Evolutionary conservation across 2,329 filamentous ascomycete genomes (phyloP), one percentile per base, ranked within the genome.

Genomic region (Seiridium cupressi): DNA sequence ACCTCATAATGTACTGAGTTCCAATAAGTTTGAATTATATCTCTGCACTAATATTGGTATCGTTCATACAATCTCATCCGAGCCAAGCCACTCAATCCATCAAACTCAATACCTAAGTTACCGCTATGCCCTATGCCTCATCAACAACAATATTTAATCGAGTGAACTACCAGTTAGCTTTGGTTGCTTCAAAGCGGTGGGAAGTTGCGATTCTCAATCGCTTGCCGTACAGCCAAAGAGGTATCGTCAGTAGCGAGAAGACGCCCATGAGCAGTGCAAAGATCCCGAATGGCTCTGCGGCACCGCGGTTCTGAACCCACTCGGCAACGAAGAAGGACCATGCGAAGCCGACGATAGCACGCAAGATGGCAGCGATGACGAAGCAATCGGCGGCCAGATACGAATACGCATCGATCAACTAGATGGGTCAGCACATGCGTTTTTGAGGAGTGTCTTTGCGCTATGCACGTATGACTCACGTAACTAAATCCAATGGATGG

Each of bases 241-340:
- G 74, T 13, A 77, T 60, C 0, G 69, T 69, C 5, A 78, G 32
- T 10, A 79, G 55, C 0, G 74, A 69, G 64, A 85, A 84, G 0
- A 82, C 31, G 0, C 79, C 81, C 78, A 84, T 78, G 2, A 84
- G 64, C 69, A 80, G 78, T 0, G 77, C 80, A 63, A 84, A 84
- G 3, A 84, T 76, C 0, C 82, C 82, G 66, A 84, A 85, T 0
- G 81, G 77, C 57, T 81, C 70, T 0, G 81, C 76, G 1, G 76
- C 64, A 0, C 83, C 83, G 0, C 65, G 68, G 0, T 70, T 54
- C 1, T 70, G 64, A 0, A 82, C 73, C 82, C 82, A 85, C 5
- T 76, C 70, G 2, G 75, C 75, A 0, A 81, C 77, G 48, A 85
- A 84, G 59, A 84, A 84, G 0, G 80, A 81, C 81, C 82, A 85